phyloP scores from a whole-genome alignment of 1,284 basidiomycete species.

The Ustilago lituana region DNA sequence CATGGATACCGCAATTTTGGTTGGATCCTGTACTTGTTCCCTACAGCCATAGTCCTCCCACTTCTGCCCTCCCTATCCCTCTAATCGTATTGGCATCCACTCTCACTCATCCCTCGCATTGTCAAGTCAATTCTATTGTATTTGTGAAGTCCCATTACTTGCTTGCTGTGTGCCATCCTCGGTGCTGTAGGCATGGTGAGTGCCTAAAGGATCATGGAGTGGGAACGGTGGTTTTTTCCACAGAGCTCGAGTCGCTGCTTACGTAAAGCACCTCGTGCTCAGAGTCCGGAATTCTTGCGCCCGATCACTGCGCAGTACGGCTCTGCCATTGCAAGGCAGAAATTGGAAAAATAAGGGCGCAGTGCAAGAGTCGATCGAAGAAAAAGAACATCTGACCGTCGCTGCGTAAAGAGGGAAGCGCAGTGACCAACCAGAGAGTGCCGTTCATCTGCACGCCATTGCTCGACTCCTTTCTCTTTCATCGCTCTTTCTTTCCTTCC shows the following conservation, averaged over 20 bases:
- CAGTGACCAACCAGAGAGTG: no score
- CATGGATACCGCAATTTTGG: no score
- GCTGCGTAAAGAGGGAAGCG: not conserved
- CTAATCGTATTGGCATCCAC: slow-evolving; percentile 1
- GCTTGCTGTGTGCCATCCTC: not conserved
- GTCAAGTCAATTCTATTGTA: slow-evolving; percentile 23
- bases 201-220: no score
- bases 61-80: not conserved
- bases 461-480: no score
- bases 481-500: not conserved
- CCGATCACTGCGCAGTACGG: slow-evolving; percentile 19
- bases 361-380: no score
- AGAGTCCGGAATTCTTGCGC: no score
- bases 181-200: no score
- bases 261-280: slow-evolving; percentile 21
- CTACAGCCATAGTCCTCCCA: not conserved
- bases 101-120: slow-evolving; percentile 9
- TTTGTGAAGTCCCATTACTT: slow-evolving; percentile 6
- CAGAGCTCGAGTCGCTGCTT: slow-evolving; percentile 10
- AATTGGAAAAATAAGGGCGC: not conserved
- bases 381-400: not conserved
- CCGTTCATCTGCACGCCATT: no score
- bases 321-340: not conserved
- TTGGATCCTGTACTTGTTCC: not conserved
- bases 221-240: no score